Evolutionary conservation across 2,329 filamentous ascomycete species (phyloP), one percentile per base, ranked within the genome.

Genomic region (Cladophialophora chaetospira): DNA sequence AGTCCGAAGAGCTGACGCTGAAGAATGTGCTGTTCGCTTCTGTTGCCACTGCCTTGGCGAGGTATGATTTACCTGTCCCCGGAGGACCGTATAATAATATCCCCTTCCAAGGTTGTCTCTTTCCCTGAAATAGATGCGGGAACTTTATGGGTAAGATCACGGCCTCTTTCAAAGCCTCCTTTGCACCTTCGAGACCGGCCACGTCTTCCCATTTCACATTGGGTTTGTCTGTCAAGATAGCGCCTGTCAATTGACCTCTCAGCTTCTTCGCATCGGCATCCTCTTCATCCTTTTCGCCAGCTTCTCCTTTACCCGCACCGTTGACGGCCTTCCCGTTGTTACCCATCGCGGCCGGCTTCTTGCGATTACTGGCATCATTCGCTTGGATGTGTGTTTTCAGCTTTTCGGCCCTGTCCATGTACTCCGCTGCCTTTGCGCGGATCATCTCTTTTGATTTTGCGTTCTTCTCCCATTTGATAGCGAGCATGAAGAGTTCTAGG

Each of bases 391-490:
- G 94, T 54, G 87, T 85, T 76, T 99, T 99, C 63, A 99, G 84
- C 79, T 97, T 97, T 79, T 99, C 94, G 63, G 94, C 94, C 62
- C 94, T 90, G 76, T 97, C 93, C 88, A 99, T 96, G 80, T 99
- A 99, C 72, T 97, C 93, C 67, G 82, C 89, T 17, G 92, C 91
- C 79, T 97, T 97, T 67, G 89, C 86, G 66, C 94, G 88, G 74
- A 99, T 97, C 84, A 96, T 96, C 71, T 95, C 91, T 80, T 97
- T 97, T 63, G 91, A 92, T 68, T 92, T 93, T 63, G 89, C 86
- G 77, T 97, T 97, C 83, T 97, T 99, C 79, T 99, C 94, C 93
- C 93, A 99, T 81, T 99, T 99, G 59, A 99, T 82, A 29, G 94
- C 94, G 60, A 97, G 88, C 89, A 99, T 96, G 81, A 97, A 99